A percentile compares a stretch with the other conserved stretches of the same genome.
Conservation (phyloP, 306 rosid species). For the Astragalus glycyphyllos region DNA sequence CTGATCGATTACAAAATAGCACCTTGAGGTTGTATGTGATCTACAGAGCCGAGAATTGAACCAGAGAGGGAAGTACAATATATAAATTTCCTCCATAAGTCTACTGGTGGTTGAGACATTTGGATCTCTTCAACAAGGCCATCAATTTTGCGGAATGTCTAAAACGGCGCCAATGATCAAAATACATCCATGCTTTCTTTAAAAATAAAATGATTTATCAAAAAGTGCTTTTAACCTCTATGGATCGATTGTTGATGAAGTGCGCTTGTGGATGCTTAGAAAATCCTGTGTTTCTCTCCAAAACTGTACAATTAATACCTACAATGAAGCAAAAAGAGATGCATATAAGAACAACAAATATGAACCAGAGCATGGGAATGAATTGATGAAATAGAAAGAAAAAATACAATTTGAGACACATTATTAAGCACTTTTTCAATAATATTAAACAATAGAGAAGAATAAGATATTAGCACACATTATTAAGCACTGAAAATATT, state of each 20-base stretch:
- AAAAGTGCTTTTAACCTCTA: slow-evolving; percentile 74
- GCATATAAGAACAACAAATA: slow-evolving; percentile 23
- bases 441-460: slow-evolving; percentile 22
- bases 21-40: slow-evolving; percentile 98
- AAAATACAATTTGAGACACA: too few species aligned
- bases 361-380: slow-evolving; percentile 10
- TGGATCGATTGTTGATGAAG: slow-evolving; percentile 91
- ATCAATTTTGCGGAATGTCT: slow-evolving; percentile 87
- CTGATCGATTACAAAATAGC: slow-evolving; percentile 40
- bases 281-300: slow-evolving; percentile 68
- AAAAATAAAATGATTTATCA: slow-evolving; percentile 31
- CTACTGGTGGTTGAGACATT: slow-evolving; percentile 87
- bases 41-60: slow-evolving; percentile 89
- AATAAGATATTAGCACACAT: too few species aligned
- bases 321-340: slow-evolving; percentile 21
- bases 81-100: slow-evolving; percentile 90
- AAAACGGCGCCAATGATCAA: slow-evolving; percentile 44
- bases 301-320: slow-evolving; percentile 82
- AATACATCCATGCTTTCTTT: slow-evolving; percentile 25
- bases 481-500: slow-evolving; percentile 19
- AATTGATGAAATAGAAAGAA: not conserved
- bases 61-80: slow-evolving; percentile 92
- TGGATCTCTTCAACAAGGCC: slow-evolving; percentile 93
- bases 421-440: too few species aligned
- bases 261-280: slow-evolving; percentile 88